phyloP scores from a whole-genome alignment of 2,329 filamentous ascomycete genomes.

The Aspergillus sp. region DNA sequence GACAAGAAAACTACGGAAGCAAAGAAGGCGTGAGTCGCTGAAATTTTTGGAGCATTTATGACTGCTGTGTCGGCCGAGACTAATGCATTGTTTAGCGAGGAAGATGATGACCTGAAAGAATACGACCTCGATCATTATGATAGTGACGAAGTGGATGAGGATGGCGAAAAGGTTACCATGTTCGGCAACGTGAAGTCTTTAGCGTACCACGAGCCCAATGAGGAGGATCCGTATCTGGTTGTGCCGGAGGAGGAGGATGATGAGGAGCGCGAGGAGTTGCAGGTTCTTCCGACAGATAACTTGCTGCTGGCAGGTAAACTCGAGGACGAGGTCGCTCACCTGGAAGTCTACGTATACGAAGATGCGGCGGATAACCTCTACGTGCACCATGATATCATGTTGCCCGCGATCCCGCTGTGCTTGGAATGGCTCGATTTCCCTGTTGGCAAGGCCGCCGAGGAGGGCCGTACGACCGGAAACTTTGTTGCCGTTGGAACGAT shows the following conservation, averaged over 20 bases:
- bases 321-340: slow-evolving; percentile 93
- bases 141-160: slow-evolving; percentile 72
- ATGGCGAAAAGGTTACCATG: slow-evolving; percentile 77
- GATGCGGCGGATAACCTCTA: slow-evolving; percentile 95
- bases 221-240: slow-evolving; percentile 96
- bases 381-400: slow-evolving; percentile 99
- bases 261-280: slow-evolving; percentile 89
- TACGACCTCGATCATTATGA: slow-evolving; percentile 98
- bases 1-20: slow-evolving; percentile 25
- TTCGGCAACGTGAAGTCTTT: slow-evolving; percentile 95
- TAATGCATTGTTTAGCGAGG: slow-evolving; percentile 25
- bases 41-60: not conserved
- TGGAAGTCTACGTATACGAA: slow-evolving; percentile 98
- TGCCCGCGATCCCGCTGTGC: slow-evolving; percentile 92
- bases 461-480: slow-evolving; percentile 74
- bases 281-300: slow-evolving; percentile 92
- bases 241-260: slow-evolving; percentile 80
- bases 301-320: slow-evolving; percentile 89
- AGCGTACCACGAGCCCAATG: slow-evolving; percentile 90
- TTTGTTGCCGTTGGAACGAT: slow-evolving; percentile 96
- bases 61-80: not conserved
- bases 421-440: slow-evolving; percentile 94
- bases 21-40: slow-evolving; percentile 14
- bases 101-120: slow-evolving; percentile 84
- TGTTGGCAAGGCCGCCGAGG: slow-evolving; percentile 72